phyloP scores from a whole-genome alignment of 352 stramenopile genomes.

The Pythium utonaiense region DNA sequence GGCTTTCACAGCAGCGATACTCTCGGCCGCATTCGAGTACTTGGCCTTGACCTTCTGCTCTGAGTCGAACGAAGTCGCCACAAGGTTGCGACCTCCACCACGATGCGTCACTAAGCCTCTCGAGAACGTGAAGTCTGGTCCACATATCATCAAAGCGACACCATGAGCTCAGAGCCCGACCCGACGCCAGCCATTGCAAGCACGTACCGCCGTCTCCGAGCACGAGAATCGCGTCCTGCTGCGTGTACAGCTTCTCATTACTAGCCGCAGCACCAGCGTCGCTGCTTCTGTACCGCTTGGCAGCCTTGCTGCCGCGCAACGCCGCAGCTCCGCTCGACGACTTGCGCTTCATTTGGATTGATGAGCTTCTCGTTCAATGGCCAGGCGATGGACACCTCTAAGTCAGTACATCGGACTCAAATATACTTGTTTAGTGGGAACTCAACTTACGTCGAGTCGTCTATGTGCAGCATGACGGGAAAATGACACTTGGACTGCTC shows the following conservation, averaged over 20 bases:
- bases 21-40: conserved; percentile 73
- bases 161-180: neutral
- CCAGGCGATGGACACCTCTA: neutral
- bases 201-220: conserved; percentile 69
- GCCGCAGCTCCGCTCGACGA: conserved; percentile 16
- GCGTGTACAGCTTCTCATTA: conserved; percentile 42
- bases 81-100: conserved; percentile 43
- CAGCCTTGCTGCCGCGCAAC: conserved; percentile 9
- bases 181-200: neutral
- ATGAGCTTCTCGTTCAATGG: conserved; percentile 9
- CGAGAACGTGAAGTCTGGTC: conserved; percentile 79
- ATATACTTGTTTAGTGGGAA: conserved; percentile 15
- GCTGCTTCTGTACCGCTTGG: conserved; percentile 30
- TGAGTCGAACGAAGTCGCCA: conserved; percentile 81
- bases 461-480: neutral
- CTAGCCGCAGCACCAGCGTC: neutral
- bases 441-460: neutral
- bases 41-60: conserved; percentile 58
- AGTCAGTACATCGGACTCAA: neutral
- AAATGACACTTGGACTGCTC: too few species aligned
- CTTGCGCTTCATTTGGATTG: conserved; percentile 34
- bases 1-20: conserved; percentile 49
- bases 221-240: conserved; percentile 60
- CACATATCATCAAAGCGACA: neutral
- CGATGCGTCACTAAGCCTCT: conserved; percentile 63